phyloP scores from a whole-genome alignment of 2,329 filamentous ascomycete genomes.

The Venturia effusa region DNA sequence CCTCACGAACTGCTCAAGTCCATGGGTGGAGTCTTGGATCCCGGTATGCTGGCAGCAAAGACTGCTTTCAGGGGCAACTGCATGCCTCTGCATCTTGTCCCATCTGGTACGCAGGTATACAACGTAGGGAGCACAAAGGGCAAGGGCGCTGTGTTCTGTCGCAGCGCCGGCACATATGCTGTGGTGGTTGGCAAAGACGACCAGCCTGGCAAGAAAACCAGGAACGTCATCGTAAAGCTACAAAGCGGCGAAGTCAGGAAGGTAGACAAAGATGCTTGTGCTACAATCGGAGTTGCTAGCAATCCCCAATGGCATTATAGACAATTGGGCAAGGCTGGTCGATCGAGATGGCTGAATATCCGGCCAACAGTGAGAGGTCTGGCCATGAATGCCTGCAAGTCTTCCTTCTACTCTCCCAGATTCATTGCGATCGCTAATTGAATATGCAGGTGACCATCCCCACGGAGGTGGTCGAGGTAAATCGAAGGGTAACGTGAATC shows the following conservation, averaged over 20 bases:
- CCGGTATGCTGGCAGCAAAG: slow-evolving; percentile 88
- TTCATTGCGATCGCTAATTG: slow-evolving; percentile 8
- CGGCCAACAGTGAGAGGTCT: slow-evolving; percentile 92
- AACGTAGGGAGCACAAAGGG: slow-evolving; percentile 68
- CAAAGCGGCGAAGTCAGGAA: slow-evolving; percentile 88
- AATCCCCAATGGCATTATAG: slow-evolving; percentile 85
- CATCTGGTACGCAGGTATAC: slow-evolving; percentile 84
- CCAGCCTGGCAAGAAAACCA: slow-evolving; percentile 50
- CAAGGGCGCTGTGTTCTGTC: slow-evolving; percentile 78
- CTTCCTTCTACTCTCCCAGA: not conserved
- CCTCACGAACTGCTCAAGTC: slow-evolving; percentile 74
- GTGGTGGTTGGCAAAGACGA: slow-evolving; percentile 85
- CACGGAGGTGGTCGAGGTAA: slow-evolving; percentile 99
- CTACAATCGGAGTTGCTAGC: slow-evolving; percentile 87
- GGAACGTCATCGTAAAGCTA: slow-evolving; percentile 72
- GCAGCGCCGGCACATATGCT: slow-evolving; percentile 87
- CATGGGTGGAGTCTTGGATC: slow-evolving; percentile 89
- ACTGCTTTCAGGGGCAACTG: slow-evolving; percentile 94
- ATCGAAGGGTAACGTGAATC: slow-evolving; percentile 94
- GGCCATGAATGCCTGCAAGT: slow-evolving; percentile 89
- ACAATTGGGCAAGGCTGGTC: slow-evolving; percentile 88
- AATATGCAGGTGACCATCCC: slow-evolving; percentile 58
- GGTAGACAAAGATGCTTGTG: slow-evolving; percentile 85
- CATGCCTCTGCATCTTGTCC: slow-evolving; percentile 89
- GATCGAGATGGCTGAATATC: slow-evolving; percentile 87